A percentile compares a stretch with the other conserved stretches of the same genome.
Evolutionary conservation across 495 filamentous ascomycete species (phyloP).

Genomic region (Podospora pseudopauciseta): DNA sequence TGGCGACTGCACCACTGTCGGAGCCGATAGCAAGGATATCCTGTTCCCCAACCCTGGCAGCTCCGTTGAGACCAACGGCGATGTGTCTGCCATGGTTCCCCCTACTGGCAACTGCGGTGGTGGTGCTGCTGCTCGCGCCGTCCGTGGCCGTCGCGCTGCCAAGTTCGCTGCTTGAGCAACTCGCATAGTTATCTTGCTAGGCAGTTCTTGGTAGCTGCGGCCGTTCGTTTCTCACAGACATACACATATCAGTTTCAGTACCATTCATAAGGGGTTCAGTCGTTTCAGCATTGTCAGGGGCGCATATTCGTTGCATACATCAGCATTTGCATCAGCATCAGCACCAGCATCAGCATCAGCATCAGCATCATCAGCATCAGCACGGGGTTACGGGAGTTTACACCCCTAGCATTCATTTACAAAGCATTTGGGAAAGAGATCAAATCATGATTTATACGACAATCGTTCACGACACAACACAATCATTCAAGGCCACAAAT

Average conservation of each 20-base stretch:
- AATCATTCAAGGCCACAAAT: neutral
- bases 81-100: conserved; percentile 21
- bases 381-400: neutral
- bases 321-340: conserved; percentile 1
- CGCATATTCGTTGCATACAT: conserved; percentile 8
- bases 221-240: neutral
- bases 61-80: conserved; percentile 46
- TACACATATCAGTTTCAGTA: neutral
- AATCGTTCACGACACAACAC: neutral
- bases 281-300: conserved; percentile 1
- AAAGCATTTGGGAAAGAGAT: neutral
- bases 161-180: conserved; percentile 9
- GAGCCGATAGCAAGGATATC: conserved; percentile 39
- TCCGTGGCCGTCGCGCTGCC: conserved; percentile 13
- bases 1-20: conserved; percentile 49
- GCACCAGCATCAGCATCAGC: too few species aligned
- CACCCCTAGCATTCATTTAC: neutral
- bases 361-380: too few species aligned
- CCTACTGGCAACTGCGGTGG: conserved; percentile 24
- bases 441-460: neutral
- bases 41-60: conserved; percentile 55
- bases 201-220: neutral
- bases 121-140: conserved; percentile 10
- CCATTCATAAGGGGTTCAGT: neutral
- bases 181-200: neutral